Base-by-base conservation (phyloP, 192 early-diverging fungal genomes). In the Coemansia sp. region DNA sequence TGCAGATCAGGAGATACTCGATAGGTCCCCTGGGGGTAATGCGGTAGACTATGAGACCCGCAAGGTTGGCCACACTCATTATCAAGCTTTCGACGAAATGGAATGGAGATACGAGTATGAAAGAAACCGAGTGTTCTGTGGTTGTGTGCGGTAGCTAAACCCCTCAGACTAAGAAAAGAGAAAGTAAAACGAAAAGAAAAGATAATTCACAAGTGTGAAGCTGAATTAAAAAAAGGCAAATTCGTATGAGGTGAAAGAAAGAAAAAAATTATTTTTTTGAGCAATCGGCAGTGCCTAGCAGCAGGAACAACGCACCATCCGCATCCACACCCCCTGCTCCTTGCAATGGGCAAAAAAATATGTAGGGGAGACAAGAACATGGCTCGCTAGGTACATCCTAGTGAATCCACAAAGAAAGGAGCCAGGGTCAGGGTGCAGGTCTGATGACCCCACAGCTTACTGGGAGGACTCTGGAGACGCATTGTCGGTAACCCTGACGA, bases 1-100 rank as follows among this genome's bases (percentile, higher is more conserved):
- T 87, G 66, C 47, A 49, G 47, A 91, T 80, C 64, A 93, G 80
- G 77, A 93, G 83, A 64, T 88, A 90, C 80, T 93, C 92, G 59
- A 67, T 68, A 19, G 83, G 78, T 51, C 56, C 61, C 75, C 82
- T 80, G 52, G 82, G 62, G 55, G 83, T 81, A 68, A 82, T 69
- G 76, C 88, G 85, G 77, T 87, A 90, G 67, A 87, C 83, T 68
- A 90, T 69, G 66, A 90, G 79, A 61, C 88, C 88, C 43, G 86
- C 77, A 55, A 69, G 19, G 57, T 69, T 73, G 42, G 63, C 57
- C 47, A 55, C 54, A 59, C 66, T 75, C 72, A 75, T 75, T 54
- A 40, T 71, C 47, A 49, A 27, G 34, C 24, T 27, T 22, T 27
- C 24, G 8, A 49, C 23, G 14, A 2, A 30, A 54, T 40, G 58